Conservation (phyloP, 495 filamentous ascomycete species). For the Aspergillus kassunensis region DNA sequence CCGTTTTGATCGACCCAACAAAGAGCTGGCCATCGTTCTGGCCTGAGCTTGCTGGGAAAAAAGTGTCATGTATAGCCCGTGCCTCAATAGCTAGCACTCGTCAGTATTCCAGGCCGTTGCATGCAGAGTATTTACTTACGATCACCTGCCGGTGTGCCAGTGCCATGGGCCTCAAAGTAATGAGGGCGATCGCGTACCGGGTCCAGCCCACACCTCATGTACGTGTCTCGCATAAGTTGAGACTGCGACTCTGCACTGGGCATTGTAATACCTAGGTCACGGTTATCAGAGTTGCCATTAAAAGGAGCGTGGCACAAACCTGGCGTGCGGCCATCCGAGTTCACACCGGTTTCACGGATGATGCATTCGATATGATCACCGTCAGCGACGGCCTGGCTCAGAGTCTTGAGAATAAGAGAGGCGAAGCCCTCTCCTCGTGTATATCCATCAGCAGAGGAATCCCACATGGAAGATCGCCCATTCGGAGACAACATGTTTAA, state of each 20-base stretch:
- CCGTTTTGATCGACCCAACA: not conserved
- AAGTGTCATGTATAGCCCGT: slow-evolving; percentile 27
- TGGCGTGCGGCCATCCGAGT: slow-evolving; percentile 30
- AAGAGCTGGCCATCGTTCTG: not conserved
- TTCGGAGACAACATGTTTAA: no score
- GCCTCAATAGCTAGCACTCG: slow-evolving; percentile 26
- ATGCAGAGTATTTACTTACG: not conserved
- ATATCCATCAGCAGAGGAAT: slow-evolving; percentile 43
- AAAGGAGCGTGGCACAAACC: no score
- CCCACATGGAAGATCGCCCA: slow-evolving; percentile 28
- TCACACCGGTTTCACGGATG: slow-evolving; percentile 33
- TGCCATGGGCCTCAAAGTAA: slow-evolving; percentile 41
- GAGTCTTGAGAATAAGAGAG: no score
- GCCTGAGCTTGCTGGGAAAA: slow-evolving; percentile 12
- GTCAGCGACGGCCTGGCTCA: no score
- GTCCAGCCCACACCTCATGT: slow-evolving; percentile 33
- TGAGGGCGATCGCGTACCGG: slow-evolving; percentile 29
- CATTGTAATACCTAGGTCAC: slow-evolving; percentile 4
- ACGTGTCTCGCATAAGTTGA: slow-evolving; percentile 29
- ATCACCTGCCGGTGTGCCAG: slow-evolving; percentile 40
- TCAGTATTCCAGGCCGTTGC: no score
- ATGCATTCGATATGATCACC: slow-evolving; percentile 37
- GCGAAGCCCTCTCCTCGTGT: no score
- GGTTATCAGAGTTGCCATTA: no score
- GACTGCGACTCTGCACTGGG: slow-evolving; percentile 32